A percentile compares a stretch with the other conserved stretches of the same genome.
These are phyloP conservation scores for Anisodus acutangulus DNA, from an alignment of 257 asterid species.

Conservation along the genomic window DNA sequence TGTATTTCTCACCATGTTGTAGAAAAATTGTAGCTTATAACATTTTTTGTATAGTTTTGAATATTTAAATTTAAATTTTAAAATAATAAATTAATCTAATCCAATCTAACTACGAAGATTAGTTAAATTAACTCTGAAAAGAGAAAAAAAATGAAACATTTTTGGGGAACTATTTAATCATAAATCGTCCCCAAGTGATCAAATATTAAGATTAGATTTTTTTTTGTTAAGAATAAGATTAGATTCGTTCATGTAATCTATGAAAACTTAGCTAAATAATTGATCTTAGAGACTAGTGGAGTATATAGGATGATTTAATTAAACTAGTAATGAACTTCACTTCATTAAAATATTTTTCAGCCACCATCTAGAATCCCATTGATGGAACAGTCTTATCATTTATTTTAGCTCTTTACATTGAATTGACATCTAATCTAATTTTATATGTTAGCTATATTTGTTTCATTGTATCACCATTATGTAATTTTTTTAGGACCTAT, in stretches of 20 bases:
- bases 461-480: not conserved
- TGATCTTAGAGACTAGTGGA: not conserved
- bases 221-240: not conserved
- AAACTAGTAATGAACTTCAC: not conserved
- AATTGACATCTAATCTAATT: not conserved
- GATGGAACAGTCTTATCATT: not conserved
- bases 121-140: not conserved
- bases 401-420: not conserved
- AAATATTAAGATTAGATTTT: conserved; percentile 2
- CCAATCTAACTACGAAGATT: not conserved
- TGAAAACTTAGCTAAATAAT: not conserved
- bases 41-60: not conserved
- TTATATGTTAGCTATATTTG: not conserved
- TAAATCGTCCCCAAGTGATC: not conserved
- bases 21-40: not conserved
- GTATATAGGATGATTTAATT: not conserved
- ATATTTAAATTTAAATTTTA: not conserved
- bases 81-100: not conserved
- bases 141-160: not conserved
- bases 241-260: not conserved
- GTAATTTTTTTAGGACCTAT: not conserved
- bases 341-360: not conserved
- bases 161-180: not conserved
- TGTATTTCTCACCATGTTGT: no score
- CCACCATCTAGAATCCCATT: not conserved